These are phyloP conservation scores for Cylindricascospora bacillispora DNA, from an alignment of 1,139 yeast genomes.

Conservation along the genomic window DNA sequence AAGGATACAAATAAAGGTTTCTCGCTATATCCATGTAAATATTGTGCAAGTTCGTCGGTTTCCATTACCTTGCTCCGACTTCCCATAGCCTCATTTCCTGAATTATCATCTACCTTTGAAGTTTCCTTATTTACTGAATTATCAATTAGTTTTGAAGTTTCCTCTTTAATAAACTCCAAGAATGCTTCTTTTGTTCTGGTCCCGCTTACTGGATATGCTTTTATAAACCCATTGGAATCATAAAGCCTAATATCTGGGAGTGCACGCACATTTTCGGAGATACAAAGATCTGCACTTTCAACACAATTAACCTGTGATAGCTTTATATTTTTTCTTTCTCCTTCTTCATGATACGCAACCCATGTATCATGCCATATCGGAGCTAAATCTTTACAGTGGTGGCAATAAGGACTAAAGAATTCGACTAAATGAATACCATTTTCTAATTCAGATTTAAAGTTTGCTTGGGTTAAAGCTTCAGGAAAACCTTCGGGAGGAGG, in stretches of 20 bases:
- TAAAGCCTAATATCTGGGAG: constrained; percentile 54
- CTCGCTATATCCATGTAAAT: constrained; percentile 34
- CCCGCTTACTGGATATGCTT: constrained; percentile 34
- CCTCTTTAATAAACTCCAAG: constrained; percentile 39
- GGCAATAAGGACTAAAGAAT: constrained; percentile 58
- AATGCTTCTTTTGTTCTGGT: constrained; percentile 38
- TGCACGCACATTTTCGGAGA: constrained; percentile 39
- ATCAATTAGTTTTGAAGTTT: constrained; percentile 8
- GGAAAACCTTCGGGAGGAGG: constrained; percentile 17
- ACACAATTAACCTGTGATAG: constrained; percentile 66
- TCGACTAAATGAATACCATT: constrained; percentile 46
- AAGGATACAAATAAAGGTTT: constrained; percentile 47
- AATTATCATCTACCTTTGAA: not conserved
- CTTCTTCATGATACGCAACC: constrained; percentile 31
- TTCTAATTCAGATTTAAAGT: constrained; percentile 35
- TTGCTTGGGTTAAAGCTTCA: constrained; percentile 20
- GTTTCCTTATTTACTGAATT: not conserved
- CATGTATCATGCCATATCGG: constrained; percentile 56
- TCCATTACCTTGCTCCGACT: not conserved
- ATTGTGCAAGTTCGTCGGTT: constrained; percentile 27
- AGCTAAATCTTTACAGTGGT: constrained; percentile 53
- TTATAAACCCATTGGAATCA: constrained; percentile 35
- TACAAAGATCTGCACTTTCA: constrained; percentile 60
- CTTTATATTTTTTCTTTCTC: constrained; percentile 32
- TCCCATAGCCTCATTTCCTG: not conserved